Evolutionary conservation across 208 protist genomes (phyloP), one percentile per base, ranked within the genome.

Genomic region (Acanthamoeba rhysodes): DNA sequence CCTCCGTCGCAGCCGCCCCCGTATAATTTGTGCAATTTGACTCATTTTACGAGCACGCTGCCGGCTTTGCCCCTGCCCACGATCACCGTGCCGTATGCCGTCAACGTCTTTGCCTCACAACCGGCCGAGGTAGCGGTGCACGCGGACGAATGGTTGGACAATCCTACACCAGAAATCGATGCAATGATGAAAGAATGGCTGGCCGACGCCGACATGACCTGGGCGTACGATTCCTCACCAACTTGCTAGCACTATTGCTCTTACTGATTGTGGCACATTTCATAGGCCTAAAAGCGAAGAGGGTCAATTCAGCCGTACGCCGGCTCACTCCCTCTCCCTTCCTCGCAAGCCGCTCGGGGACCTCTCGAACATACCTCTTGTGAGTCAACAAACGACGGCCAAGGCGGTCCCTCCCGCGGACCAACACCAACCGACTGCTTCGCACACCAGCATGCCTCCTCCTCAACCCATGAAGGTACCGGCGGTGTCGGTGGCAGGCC

Each of bases 11-110:
- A 87, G 8, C 78, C 37, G 37, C 70, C 90, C 57, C 88, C 88
- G 18, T 94, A 70, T 32, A 70, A 55, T 78, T 37, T 94, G 41
- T 59, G 29, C n/a, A 94, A 94, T 84, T 84, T 94, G 66, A 78
- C 64, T 5, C 45, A 78, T 41, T 94, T 94, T 32, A 68, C 50
- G 16, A 68, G 34, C n/a, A 34, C 45, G 4, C 90, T 94, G 41
- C 90, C 90, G 6, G 34, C 41, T 8, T 29, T 94, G 45, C 66
- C 66, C 10, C 32, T 94, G 27, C 90, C 90, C 24, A 76, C 62
- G 12, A 70, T 94, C n/a, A 94, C 87, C 50, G 90, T 94, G 41
- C 90, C 64, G 14, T 68, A 94, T 32, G 55, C 90, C 14, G 48
- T 53, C 34, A 59, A 84, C 29, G 50, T 94, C 5, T 94, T 94